These are phyloP conservation scores for Saccharomycopsis oosterbeekiorum DNA, from an alignment of 805 yeast genomes.

Conservation along the genomic window DNA sequence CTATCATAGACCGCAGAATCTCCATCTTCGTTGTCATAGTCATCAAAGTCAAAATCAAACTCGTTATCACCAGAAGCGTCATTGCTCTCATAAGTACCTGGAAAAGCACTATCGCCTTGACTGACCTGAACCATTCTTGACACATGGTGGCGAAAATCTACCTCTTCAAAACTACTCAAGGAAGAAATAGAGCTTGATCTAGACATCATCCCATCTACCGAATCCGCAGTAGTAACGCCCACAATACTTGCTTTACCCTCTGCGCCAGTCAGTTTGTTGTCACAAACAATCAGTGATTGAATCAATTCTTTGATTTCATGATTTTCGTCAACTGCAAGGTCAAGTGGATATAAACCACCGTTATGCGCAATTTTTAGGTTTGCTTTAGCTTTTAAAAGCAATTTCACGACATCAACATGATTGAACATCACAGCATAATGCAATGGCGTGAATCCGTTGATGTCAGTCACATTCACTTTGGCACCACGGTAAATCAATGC, in stretches of 20 bases:
- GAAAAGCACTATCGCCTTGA: background rate
- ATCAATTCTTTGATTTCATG: conserved; percentile 25
- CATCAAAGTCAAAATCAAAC: conserved; percentile 6
- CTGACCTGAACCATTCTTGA: conserved; percentile 24
- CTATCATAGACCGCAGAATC: conserved; percentile 18
- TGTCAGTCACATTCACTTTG: conserved; percentile 62
- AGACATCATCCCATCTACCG: background rate
- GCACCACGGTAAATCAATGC: conserved; percentile 59
- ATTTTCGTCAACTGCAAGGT: conserved; percentile 29
- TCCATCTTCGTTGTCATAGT: conserved; percentile 22
- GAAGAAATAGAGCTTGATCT: conserved; percentile 14
- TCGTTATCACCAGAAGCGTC: conserved; percentile 20
- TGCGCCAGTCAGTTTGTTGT: background rate
- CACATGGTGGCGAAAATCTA: conserved; percentile 23
- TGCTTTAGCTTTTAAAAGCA: conserved; percentile 57
- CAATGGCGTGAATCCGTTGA: conserved; percentile 76
- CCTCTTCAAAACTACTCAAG: conserved; percentile 22
- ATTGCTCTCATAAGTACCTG: background rate
- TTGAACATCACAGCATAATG: conserved; percentile 80
- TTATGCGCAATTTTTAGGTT: conserved; percentile 41
- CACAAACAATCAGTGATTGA: conserved; percentile 10
- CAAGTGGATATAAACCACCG: conserved; percentile 38
- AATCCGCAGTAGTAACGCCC: background rate
- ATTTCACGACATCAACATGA: conserved; percentile 51
- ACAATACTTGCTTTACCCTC: background rate